Percentiles rank a stretch among this genome's conserved stretches.
Conservation (phyloP, 2,329 filamentous ascomycete genomes). For the Curvularia eragrostidis region DNA sequence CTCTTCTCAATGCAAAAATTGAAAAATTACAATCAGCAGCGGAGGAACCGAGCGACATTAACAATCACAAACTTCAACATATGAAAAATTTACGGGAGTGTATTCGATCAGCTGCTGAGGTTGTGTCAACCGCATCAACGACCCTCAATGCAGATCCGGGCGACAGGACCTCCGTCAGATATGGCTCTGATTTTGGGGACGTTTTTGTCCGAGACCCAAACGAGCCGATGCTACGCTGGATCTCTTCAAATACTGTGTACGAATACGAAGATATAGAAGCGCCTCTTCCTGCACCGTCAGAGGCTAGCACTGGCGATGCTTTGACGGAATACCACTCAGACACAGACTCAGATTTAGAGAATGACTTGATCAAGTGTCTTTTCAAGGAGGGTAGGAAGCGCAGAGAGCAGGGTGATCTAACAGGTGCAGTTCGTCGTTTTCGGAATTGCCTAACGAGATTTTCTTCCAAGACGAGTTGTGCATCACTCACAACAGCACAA, state of each 20-base stretch:
- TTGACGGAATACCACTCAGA: slow-evolving; percentile 24
- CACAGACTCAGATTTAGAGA: slow-evolving; percentile 30
- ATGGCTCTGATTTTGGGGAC: slow-evolving; percentile 34
- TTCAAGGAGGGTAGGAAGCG: slow-evolving; percentile 23
- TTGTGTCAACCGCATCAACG: slow-evolving; percentile 33
- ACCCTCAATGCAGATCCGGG: slow-evolving; percentile 24
- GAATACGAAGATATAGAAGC: slow-evolving; percentile 26
- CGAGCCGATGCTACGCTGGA: slow-evolving; percentile 30
- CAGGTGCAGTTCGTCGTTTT: slow-evolving; percentile 23
- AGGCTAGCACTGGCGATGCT: slow-evolving; percentile 18
- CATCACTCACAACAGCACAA: slow-evolving; percentile 15
- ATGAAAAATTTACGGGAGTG: slow-evolving; percentile 33
- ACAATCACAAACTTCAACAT: slow-evolving; percentile 21
- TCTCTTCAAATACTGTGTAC: slow-evolving; percentile 30
- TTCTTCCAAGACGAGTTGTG: slow-evolving; percentile 15
- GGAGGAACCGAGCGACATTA: slow-evolving; percentile 13
- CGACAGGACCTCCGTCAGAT: slow-evolving; percentile 20
- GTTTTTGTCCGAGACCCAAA: slow-evolving; percentile 24
- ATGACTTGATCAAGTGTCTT: slow-evolving; percentile 26
- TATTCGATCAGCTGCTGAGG: slow-evolving; percentile 32
- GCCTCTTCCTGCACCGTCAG: slow-evolving; percentile 16
- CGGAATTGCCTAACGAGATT: slow-evolving; percentile 26
- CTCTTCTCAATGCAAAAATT: slow-evolving; percentile 29
- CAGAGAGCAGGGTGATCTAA: slow-evolving; percentile 23
- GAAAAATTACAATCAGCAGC: slow-evolving; percentile 22